phyloP scores from a whole-genome alignment of 169 alveolate genomes.

The Plasmodium gaboni region DNA sequence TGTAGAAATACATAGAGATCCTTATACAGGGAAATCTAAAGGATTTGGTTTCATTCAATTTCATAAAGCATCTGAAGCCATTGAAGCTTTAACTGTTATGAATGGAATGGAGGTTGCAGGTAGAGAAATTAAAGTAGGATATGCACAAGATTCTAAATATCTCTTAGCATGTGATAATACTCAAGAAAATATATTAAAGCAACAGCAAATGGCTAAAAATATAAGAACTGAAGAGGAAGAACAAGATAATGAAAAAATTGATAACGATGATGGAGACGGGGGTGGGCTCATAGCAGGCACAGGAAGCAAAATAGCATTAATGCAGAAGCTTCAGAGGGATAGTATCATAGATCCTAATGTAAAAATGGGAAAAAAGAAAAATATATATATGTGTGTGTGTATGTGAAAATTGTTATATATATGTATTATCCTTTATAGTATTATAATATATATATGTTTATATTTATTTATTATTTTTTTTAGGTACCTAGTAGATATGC shows the following conservation, averaged over 20 bases:
- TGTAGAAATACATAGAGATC: constrained; percentile 94
- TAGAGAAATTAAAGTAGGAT: constrained; percentile 90
- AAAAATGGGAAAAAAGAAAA: background rate
- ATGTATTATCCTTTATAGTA: no score
- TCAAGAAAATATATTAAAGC: constrained; percentile 19
- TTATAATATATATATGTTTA: background rate
- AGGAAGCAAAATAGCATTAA: constrained; percentile 84
- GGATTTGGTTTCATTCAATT: constrained; percentile 95
- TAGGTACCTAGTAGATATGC: constrained; percentile 17
- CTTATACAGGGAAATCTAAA: constrained; percentile 89
- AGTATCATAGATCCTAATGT: constrained; percentile 18
- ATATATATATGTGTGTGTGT: no score
- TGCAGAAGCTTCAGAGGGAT: constrained; percentile 86
- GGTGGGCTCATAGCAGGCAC: constrained; percentile 88
- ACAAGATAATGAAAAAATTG: constrained; percentile 83
- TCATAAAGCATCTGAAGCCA: constrained; percentile 94
- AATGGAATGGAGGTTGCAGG: constrained; percentile 96
- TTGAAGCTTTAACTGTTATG: constrained; percentile 95
- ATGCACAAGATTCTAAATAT: constrained; percentile 81
- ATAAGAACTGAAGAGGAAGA: constrained; percentile 78
- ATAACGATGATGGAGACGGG: constrained; percentile 80
- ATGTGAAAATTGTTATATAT: no score
- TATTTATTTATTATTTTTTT: constrained; percentile 18
- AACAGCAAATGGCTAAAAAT: constrained; percentile 15
- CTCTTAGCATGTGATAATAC: constrained; percentile 31